A percentile compares a stretch with the other conserved stretches of the same genome.
phyloP scores from a whole-genome alignment of 2,329 filamentous ascomycete species.

The Nemania serpens region DNA sequence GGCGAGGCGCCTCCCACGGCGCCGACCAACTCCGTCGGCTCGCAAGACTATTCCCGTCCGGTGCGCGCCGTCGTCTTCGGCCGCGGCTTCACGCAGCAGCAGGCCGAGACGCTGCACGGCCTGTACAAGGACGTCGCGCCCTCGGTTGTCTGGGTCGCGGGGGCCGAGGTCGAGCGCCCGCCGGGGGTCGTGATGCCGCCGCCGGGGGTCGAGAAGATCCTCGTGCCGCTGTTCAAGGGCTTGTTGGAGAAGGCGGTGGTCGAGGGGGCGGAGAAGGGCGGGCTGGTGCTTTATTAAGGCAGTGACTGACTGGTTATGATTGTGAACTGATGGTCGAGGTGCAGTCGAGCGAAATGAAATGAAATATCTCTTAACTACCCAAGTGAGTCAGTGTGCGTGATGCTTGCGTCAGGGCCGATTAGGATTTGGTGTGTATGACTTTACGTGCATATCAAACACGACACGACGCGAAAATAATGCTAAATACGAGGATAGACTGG shows the following conservation, averaged over 20 bases:
- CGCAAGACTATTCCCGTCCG: not conserved
- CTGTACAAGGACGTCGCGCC: not conserved
- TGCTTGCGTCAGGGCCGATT: too few relatives aligned
- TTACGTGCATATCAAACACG: too few relatives aligned
- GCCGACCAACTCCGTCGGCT: slow-evolving; percentile 24
- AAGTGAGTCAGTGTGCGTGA: too few relatives aligned
- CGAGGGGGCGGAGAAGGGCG: not conserved
- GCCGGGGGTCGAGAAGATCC: slow-evolving; percentile 1
- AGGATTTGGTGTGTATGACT: too few relatives aligned
- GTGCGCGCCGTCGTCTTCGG: slow-evolving; percentile 27
- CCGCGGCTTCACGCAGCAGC: slow-evolving; percentile 24
- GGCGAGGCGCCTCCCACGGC: slow-evolving; percentile 13
- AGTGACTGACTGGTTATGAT: too few relatives aligned
- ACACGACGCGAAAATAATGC: too few relatives aligned
- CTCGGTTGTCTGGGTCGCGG: slow-evolving; percentile 19
- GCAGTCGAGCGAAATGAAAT: too few relatives aligned
- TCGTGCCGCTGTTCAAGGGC: not conserved
- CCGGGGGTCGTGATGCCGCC: slow-evolving; percentile 6
- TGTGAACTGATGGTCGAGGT: too few relatives aligned
- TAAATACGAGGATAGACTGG: too few relatives aligned
- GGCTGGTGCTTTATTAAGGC: slow-evolving; percentile 17
- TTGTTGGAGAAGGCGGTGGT: slow-evolving; percentile 12
- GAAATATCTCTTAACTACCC: too few relatives aligned
- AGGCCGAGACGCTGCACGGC: slow-evolving; percentile 17
- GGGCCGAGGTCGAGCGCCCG: slow-evolving; percentile 1